Evolutionary conservation across 73 alveolate genomes (phyloP).

Genomic region (Paramecium pentaurelia): DNA sequence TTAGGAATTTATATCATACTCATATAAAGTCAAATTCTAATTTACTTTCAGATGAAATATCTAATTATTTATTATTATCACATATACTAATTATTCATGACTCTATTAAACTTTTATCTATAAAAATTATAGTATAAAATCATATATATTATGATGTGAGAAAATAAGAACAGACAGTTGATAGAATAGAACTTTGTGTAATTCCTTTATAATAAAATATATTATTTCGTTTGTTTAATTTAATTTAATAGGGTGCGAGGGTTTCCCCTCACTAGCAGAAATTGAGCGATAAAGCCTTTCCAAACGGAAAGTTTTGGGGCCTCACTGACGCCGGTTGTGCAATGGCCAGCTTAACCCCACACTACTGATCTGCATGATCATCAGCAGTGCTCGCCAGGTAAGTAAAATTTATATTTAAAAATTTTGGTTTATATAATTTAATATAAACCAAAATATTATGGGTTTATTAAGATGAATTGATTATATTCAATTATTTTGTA

Average conservation of each 20-base stretch:
- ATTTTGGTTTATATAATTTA: not conserved
- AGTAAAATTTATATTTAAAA: not conserved
- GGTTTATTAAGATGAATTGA: not conserved
- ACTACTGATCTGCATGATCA: constrained; percentile 45
- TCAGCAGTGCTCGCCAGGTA: constrained; percentile 57
- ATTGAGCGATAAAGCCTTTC: constrained; percentile 59
- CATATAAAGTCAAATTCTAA: not conserved
- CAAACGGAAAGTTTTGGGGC: constrained; percentile 59
- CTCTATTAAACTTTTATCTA: not conserved
- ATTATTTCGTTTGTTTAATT: constrained; percentile 36
- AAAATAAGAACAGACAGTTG: not conserved
- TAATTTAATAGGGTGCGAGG: constrained; percentile 27
- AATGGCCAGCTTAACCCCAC: constrained; percentile 57
- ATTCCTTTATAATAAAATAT: not conserved
- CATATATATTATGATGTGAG: not conserved
- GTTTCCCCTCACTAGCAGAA: constrained; percentile 59
- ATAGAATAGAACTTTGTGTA: not conserved
- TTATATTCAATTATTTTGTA: not conserved
- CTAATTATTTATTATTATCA: not conserved
- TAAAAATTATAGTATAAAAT: no score
- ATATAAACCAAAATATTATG: not conserved
- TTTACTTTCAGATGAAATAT: not conserved
- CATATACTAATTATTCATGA: no score
- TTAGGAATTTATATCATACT: no score
- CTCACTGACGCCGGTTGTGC: constrained; percentile 57